These are phyloP conservation scores for Ganoderma sinense DNA, from an alignment of 1,284 basidiomycete species.

Conservation along the genomic window DNA sequence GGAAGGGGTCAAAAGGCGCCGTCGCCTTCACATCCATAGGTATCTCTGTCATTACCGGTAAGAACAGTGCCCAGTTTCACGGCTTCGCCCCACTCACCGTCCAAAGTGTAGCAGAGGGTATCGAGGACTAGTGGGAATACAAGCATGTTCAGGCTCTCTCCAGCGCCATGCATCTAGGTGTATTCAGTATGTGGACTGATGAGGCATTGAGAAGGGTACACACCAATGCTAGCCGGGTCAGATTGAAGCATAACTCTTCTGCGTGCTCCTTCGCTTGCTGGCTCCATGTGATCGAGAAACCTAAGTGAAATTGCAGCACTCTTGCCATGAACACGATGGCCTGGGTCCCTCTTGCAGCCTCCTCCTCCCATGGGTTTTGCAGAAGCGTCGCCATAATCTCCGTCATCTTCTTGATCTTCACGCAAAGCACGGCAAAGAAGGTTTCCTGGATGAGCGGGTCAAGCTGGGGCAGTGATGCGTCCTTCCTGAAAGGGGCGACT, in stretches of 20 bases:
- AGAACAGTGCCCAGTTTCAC: background rate
- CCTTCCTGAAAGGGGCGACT: slow-evolving; percentile 66
- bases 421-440: slow-evolving; percentile 56
- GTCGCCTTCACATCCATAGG: slow-evolving; percentile 62
- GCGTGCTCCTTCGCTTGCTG: slow-evolving; percentile 55
- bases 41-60: slow-evolving; percentile 54
- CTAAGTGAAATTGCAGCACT: slow-evolving; percentile 75
- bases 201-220: slow-evolving; percentile 34
- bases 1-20: slow-evolving; percentile 60
- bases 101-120: slow-evolving; percentile 75
- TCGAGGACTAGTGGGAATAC: slow-evolving; percentile 74
- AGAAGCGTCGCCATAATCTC: slow-evolving; percentile 40
- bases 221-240: slow-evolving; percentile 67
- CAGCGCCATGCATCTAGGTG: slow-evolving; percentile 58
- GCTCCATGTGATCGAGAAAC: slow-evolving; percentile 69
- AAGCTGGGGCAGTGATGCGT: slow-evolving; percentile 54
- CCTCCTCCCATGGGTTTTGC: slow-evolving; percentile 23
- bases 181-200: background rate
- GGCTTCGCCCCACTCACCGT: slow-evolving; percentile 56
- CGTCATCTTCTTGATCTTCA: slow-evolving; percentile 53
- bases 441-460: slow-evolving; percentile 62
- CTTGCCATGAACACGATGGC: slow-evolving; percentile 62
- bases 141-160: slow-evolving; percentile 57
- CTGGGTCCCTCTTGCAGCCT: slow-evolving; percentile 33
- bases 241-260: slow-evolving; percentile 49